These are phyloP conservation scores for Exophiala sideris DNA, from an alignment of 2,329 filamentous ascomycete genomes.

Conservation along the genomic window DNA sequence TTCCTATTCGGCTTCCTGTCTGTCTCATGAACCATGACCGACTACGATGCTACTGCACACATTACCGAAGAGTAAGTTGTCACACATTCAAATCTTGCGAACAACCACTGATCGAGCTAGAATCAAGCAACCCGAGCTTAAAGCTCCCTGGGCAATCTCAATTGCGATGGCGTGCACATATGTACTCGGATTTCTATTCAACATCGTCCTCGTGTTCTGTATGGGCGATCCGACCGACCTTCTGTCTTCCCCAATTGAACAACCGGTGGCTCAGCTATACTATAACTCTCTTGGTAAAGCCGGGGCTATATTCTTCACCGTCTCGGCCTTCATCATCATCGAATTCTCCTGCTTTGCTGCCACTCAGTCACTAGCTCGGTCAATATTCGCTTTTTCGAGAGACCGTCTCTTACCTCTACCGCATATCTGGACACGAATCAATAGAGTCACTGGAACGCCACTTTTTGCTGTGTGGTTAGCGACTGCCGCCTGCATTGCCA, in stretches of 20 bases:
- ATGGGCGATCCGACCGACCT: constrained; percentile 51
- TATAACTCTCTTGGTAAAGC: constrained; percentile 55
- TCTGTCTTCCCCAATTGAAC: constrained; percentile 45
- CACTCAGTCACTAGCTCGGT: constrained; percentile 53
- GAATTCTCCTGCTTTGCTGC: constrained; percentile 59
- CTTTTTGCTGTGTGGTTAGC: constrained; percentile 56
- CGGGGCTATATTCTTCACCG: constrained; percentile 54
- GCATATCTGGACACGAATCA: constrained; percentile 49
- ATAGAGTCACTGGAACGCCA: constrained; percentile 50
- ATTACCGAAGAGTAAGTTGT: constrained; percentile 49
- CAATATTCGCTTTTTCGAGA: constrained; percentile 55
- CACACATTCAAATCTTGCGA: background rate
- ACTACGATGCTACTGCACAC: constrained; percentile 48
- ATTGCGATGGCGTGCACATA: constrained; percentile 57
- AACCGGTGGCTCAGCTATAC: constrained; percentile 58
- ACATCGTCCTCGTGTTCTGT: constrained; percentile 57
- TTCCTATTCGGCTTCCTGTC: constrained; percentile 60
- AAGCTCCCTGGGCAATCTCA: constrained; percentile 56
- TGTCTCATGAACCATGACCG: constrained; percentile 60
- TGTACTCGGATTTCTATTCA: constrained; percentile 54
- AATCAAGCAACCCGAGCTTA: constrained; percentile 49
- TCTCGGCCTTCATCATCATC: constrained; percentile 57
- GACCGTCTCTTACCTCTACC: constrained; percentile 51
- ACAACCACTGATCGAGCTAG: constrained; percentile 31
- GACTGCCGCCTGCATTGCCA: constrained; percentile 52